Evolutionary conservation across 257 asterid genomes (phyloP).

Genomic region (Mitragyna speciosa): DNA sequence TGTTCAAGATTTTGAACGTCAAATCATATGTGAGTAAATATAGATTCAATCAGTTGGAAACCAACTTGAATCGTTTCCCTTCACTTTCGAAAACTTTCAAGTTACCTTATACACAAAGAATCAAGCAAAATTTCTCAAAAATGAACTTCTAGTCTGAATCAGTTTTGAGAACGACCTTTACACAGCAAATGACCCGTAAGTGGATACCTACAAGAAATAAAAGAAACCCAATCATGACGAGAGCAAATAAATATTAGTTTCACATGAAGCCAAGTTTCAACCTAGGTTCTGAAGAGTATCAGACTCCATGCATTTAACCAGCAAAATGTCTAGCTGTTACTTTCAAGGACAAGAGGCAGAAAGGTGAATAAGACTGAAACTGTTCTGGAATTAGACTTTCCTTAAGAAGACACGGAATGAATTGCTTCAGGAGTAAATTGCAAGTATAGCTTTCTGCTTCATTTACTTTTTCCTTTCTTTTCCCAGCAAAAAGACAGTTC

Average conservation of each 20-base stretch:
- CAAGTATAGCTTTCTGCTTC: neutral
- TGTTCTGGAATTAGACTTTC: neutral
- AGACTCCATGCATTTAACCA: neutral
- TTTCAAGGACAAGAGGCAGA: neutral
- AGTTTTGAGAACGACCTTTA: constrained; percentile 34
- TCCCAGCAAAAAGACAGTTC: neutral
- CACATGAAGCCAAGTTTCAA: neutral
- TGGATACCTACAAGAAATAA: constrained; percentile 45
- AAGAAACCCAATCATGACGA: neutral
- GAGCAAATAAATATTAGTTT: neutral
- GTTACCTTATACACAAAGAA: constrained; percentile 32
- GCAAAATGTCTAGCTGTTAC: neutral
- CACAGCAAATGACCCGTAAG: constrained; percentile 48
- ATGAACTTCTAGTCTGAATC: constrained; percentile 13
- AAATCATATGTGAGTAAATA: no score
- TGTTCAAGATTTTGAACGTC: no score
- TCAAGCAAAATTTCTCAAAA: no score
- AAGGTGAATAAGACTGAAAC: neutral
- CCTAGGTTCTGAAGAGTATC: neutral
- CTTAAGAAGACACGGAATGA: neutral
- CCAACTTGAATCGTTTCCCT: no score
- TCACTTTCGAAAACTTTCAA: constrained; percentile 23
- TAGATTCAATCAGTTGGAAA: no score
- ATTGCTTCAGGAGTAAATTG: neutral
- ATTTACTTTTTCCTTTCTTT: neutral